These are phyloP conservation scores for Sparassis latifolia DNA, from an alignment of 1,284 basidiomycete genomes.

Conservation along the genomic window DNA sequence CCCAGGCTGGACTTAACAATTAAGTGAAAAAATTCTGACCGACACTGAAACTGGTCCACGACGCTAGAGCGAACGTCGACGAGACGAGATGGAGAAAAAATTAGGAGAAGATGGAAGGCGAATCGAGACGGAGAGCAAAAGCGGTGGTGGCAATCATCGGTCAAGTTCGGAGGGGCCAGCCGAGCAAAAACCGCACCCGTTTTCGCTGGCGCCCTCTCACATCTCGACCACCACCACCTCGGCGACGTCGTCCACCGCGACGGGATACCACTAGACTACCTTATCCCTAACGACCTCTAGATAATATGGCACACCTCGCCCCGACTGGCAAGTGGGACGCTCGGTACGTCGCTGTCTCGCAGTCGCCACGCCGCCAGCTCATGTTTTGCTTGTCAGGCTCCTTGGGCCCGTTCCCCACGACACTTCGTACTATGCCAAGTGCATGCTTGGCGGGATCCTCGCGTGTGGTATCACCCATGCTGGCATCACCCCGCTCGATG, in stretches of 20 bases:
- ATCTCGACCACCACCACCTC: slow-evolving; percentile 11
- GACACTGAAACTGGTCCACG: no score
- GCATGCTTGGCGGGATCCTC: slow-evolving; percentile 85
- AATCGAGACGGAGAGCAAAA: neutral
- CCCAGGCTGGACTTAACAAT: no score
- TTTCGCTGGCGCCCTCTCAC: slow-evolving; percentile 15
- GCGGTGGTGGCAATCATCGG: slow-evolving; percentile 9
- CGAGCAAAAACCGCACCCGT: slow-evolving; percentile 10
- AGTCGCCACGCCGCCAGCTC: neutral
- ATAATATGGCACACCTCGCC: slow-evolving; percentile 30
- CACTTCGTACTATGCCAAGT: slow-evolving; percentile 66
- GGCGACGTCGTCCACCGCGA: slow-evolving; percentile 27
- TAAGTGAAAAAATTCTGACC: no score
- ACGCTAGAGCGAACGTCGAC: no score
- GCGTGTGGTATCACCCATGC: slow-evolving; percentile 95
- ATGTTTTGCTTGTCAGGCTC: slow-evolving; percentile 33
- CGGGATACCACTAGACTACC: slow-evolving; percentile 11
- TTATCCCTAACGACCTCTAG: slow-evolving; percentile 17
- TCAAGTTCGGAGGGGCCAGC: slow-evolving; percentile 11
- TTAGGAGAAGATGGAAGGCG: no score
- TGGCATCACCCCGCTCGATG: slow-evolving; percentile 89
- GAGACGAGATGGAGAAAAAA: no score
- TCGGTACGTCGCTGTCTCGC: slow-evolving; percentile 36
- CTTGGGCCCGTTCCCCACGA: slow-evolving; percentile 72
- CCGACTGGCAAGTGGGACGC: slow-evolving; percentile 63